A percentile compares a stretch with the other conserved stretches of the same genome.
Evolutionary conservation across 768 basidiomycete species (phyloP).

Genomic region (Lyophyllum atratum): DNA sequence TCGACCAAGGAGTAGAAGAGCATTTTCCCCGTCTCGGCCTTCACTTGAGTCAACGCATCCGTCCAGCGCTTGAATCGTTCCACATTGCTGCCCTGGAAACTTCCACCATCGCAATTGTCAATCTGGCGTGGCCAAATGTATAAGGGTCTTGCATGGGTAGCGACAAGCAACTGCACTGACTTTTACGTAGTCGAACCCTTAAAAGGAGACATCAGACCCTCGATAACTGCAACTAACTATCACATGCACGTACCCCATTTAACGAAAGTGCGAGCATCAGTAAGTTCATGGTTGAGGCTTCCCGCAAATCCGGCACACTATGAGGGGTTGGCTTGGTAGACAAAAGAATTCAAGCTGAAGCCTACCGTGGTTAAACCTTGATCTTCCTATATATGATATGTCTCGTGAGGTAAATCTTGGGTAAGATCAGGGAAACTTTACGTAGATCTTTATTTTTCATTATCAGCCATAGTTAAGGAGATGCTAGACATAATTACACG

Average conservation of each 20-base stretch:
- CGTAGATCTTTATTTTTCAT: neutral
- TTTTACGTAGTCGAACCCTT: slow-evolving; percentile 28
- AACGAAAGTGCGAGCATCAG: slow-evolving; percentile 27
- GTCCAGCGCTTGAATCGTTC: slow-evolving; percentile 27
- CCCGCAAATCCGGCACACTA: slow-evolving; percentile 27
- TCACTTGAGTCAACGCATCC: slow-evolving; percentile 23
- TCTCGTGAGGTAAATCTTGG: neutral
- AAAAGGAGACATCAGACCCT: neutral
- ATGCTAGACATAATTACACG: neutral
- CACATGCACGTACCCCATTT: slow-evolving; percentile 17
- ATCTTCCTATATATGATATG: slow-evolving; percentile 20
- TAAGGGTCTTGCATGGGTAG: neutral
- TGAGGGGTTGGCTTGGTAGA: neutral
- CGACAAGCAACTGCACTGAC: neutral
- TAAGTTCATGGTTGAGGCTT: slow-evolving; percentile 26
- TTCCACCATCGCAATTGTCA: slow-evolving; percentile 18
- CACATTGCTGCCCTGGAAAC: slow-evolving; percentile 23
- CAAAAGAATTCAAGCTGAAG: no score
- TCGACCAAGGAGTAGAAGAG: slow-evolving; percentile 27
- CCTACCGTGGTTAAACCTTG: slow-evolving; percentile 24
- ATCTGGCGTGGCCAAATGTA: slow-evolving; percentile 11
- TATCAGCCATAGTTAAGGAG: neutral
- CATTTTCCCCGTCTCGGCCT: slow-evolving; percentile 25
- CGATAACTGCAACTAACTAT: neutral
- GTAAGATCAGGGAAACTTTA: neutral